Evolutionary conservation across 768 basidiomycete species (phyloP), one percentile per base, ranked within the genome.

Genomic region (Phanerochaete sordida): DNA sequence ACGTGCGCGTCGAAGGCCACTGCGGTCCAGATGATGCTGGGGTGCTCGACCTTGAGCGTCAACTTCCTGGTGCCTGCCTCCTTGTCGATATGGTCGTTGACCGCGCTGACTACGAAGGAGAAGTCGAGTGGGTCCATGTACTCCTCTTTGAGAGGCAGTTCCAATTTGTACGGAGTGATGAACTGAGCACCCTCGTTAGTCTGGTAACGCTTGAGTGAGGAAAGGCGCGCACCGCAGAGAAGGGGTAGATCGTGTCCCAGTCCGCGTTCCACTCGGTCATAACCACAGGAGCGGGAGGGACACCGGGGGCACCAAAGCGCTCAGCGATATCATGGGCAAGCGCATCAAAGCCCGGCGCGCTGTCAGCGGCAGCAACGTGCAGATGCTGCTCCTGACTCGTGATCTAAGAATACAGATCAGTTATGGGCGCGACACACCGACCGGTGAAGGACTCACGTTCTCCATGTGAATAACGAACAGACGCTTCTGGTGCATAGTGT

Each of bases 1-100:
- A 98, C 91, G 61, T 95, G 88, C 0, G 93, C 95, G 51, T 95
- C 90, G 68, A 98, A 97, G 0, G 94, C 90, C 56, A 98, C 81
- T 3, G 12, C 85, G 3, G 92, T 91, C 94, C 93, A 93, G 54
- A 94, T 95, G 46, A 95, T 75, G 2, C 85, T 88, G 1, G 90
- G 90, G 71, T 95, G 91, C 27, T 82, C 74, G 33, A 95, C 78
- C 49, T 78, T 72, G n/a, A 95, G 69, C 4, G 84, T 88, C 48
- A 96, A 67, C 60, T 79, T 83, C 56, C 93, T 80, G 1, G 88
- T 90, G 1, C 84, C 86, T n/a, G 81, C 81, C 16, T 66, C 69
- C 13, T 76, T 66, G 64, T 91, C 81, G 19, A 83, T 70, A 9
- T 72, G 73, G 57, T 88, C 84, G 44, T 90, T 81, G 27, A 83